Evolutionary conservation across 2,329 filamentous ascomycete genomes (phyloP).

Genomic region (Penicillium paneum): DNA sequence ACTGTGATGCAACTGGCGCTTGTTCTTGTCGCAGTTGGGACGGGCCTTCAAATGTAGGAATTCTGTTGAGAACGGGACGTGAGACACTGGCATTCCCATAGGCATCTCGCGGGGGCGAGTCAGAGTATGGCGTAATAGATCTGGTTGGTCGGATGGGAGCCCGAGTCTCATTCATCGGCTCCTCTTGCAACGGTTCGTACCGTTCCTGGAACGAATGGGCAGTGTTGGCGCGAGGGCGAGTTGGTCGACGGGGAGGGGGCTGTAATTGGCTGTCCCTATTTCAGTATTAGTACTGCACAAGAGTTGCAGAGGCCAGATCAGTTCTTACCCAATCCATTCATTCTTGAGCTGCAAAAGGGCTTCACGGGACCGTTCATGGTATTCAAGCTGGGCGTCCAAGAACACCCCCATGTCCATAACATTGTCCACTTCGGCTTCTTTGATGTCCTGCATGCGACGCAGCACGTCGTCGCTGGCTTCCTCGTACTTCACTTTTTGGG

Average conservation of each 20-base stretch:
- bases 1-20: conserved; percentile 46
- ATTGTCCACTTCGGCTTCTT: conserved; percentile 82
- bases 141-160: conserved; percentile 52
- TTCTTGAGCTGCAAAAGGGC: conserved; percentile 68
- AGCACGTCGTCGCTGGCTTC: conserved; percentile 90
- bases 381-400: conserved; percentile 83
- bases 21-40: conserved; percentile 53
- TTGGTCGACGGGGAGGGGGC: conserved; percentile 39
- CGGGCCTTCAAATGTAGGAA: conserved; percentile 59
- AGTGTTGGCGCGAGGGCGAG: conserved; percentile 61
- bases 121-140: conserved; percentile 31
- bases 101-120: conserved; percentile 41
- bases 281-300: conserved; percentile 14
- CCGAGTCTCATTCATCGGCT: conserved; percentile 49
- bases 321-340: conserved; percentile 61
- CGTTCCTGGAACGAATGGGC: conserved; percentile 62
- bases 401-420: conserved; percentile 76
- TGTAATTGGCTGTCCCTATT: conserved; percentile 21
- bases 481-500: conserved; percentile 92
- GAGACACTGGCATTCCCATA: conserved; percentile 31
- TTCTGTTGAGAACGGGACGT: conserved; percentile 51
- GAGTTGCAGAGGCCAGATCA: neutral
- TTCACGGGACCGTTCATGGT: conserved; percentile 86
- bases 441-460: conserved; percentile 93
- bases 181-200: conserved; percentile 56